Base-by-base conservation (phyloP, 192 early-diverging fungal species). In the Gamsiella multidivaricata region DNA sequence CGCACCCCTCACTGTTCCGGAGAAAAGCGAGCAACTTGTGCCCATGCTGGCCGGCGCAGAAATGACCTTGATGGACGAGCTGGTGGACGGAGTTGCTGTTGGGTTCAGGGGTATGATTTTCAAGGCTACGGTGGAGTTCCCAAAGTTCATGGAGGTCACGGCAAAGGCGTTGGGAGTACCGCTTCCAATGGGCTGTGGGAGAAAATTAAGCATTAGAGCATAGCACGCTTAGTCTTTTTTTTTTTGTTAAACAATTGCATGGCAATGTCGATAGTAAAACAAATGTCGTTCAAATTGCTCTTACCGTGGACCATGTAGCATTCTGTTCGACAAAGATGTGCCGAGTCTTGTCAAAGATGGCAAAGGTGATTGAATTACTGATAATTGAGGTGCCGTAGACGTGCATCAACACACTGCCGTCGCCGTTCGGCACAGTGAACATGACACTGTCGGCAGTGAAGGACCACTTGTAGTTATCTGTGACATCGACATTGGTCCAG, bases 401-500 rank as follows among this genome's bases (percentile, higher is more conserved):
- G 31, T 76, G 72, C 43, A 61, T 47, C 51, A 75, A 11, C 12
- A 34, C 31, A 8, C 17, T 17, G 11, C 22, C 31, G 11, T 17
- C 51, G 6, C 51, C 55, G 9, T 28, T 49, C 4, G 59, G n/a
- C 8, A 65, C 36, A 11, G 4, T 18, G 31, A 58, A 28, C 39
- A 74, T 5, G 23, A 41, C 32, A 26, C 54, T 53, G 9, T 22
- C 7, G 14, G 29, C 22, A 3, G 49, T 0, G 8, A 17, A 10
- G 23, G 3, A 47, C 71, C 71, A 75, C 8, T 52, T 37, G 46
- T 75, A 75, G 17, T 26, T 25, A 8, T 26, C 26, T 3, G 34
- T 45, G 2, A 61, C 32, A 42, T 57, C 25, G 14, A 75, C 36
- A 18, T 65, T 75, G 26, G n/a, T 46, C 71, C 71, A 75, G 10